Base-by-base conservation (phyloP, 2,329 filamentous ascomycete species). In the Arthrobotrys pseudoclavata region DNA sequence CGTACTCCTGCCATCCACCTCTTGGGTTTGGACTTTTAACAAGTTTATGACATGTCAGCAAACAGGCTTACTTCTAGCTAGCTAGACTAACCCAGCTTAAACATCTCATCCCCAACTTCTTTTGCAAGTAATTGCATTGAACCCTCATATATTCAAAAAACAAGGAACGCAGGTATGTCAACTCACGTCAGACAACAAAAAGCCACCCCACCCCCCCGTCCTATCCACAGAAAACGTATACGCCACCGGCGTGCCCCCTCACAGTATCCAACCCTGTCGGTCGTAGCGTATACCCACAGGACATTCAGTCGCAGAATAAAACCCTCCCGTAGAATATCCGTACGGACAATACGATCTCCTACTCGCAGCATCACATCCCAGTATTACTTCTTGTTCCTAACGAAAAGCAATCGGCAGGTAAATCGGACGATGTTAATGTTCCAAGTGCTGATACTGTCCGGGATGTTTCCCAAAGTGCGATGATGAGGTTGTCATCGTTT, bases 141-240 rank as follows among this genome's bases (percentile, higher is more conserved):
- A n/a, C n/a, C n/a, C n/a, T n/a, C n/a, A n/a, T n/a, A n/a, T n/a
- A n/a, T n/a, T n/a, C n/a, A 31, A 31, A 53, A 18, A 37, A 22
- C 2, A 40, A 40, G n/a, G 20, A 31, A 34, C 34, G 34, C 37
- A 12, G 37, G 12, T 4, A 22, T 22, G 29, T 57, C 18, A 13
- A 60, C 55, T 60, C 34, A 60, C 55, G 34, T 42, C 20, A 34
- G 55, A 26, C 55, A 60, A n/a, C 55, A 60, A n/a, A 40, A 60
- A 1, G 18, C 20, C 20, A 42, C 55, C 7, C 18, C 13, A 26
- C n/a, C 31, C 12, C n/a, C 2, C 10, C 4, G 55, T 60, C 34
- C 55, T 42, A 42, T 60, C 55, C 12, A 60, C 55, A 12, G 55
- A 60, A 26, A 60, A 40, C 0, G 55, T 42, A 26, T 24, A 40